A percentile compares a stretch with the other conserved stretches of the same genome.
These are phyloP conservation scores for Ambrosiella beaveri DNA, from an alignment of 2,329 filamentous ascomycete species.

Conservation along the genomic window DNA sequence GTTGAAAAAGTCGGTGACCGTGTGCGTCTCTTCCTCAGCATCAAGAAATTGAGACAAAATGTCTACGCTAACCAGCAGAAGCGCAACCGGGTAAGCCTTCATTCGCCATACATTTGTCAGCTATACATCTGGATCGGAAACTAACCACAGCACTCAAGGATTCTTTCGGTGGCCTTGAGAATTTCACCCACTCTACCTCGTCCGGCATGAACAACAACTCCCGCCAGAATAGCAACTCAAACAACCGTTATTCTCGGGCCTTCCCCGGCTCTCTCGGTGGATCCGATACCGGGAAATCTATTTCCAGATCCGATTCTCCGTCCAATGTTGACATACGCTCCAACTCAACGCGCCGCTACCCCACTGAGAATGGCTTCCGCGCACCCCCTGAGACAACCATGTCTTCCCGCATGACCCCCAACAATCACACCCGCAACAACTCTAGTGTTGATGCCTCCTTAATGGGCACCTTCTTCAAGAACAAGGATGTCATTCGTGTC, in stretches of 20 bases:
- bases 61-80: slow-evolving; percentile 63
- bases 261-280: slow-evolving; percentile 31
- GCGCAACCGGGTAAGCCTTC: slow-evolving; percentile 56
- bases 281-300: slow-evolving; percentile 27
- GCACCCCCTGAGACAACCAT: slow-evolving; percentile 39
- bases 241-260: slow-evolving; percentile 48
- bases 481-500: slow-evolving; percentile 79
- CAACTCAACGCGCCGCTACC: slow-evolving; percentile 23
- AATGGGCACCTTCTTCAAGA: slow-evolving; percentile 68
- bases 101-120: neutral
- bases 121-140: neutral
- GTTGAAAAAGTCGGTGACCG: slow-evolving; percentile 96
- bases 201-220: slow-evolving; percentile 43
- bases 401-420: slow-evolving; percentile 3
- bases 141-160: slow-evolving; percentile 35
- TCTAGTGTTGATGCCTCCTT: slow-evolving; percentile 74
- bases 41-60: slow-evolving; percentile 66
- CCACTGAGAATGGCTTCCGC: slow-evolving; percentile 34
- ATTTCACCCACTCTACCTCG: slow-evolving; percentile 44
- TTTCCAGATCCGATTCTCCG: slow-evolving; percentile 58
- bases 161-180: slow-evolving; percentile 66
- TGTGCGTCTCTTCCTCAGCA: slow-evolving; percentile 72
- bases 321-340: slow-evolving; percentile 33
- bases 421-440: slow-evolving; percentile 53
- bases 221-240: slow-evolving; percentile 25